Conservation (phyloP, 1,139 yeast species). For the Eremothecium cymbalariae region DNA sequence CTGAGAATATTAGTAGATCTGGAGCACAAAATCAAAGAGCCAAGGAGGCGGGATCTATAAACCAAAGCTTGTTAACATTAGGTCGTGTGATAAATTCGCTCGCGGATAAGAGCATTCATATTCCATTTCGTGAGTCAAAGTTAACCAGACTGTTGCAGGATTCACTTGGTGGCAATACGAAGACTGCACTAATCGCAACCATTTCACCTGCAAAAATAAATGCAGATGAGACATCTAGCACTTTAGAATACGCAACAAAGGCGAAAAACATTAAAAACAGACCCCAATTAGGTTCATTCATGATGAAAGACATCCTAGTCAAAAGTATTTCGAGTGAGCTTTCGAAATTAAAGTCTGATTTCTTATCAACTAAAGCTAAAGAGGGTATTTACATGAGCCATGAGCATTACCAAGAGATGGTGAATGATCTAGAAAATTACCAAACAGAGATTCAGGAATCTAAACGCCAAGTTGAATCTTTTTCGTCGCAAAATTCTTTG, state of each 20-base stretch:
- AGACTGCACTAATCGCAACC: constrained; percentile 57
- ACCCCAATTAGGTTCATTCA: constrained; percentile 44
- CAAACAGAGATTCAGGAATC: constrained; percentile 41
- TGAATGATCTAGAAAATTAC: constrained; percentile 39
- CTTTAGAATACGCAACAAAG: constrained; percentile 57
- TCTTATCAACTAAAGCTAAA: constrained; percentile 50
- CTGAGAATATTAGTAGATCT: constrained; percentile 57
- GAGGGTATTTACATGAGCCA: constrained; percentile 60
- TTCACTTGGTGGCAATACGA: constrained; percentile 60
- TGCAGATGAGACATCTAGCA: constrained; percentile 54
- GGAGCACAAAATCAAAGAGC: constrained; percentile 53
- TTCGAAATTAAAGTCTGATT: constrained; percentile 47
- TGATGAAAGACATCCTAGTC: constrained; percentile 47
- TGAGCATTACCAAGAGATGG: constrained; percentile 45
- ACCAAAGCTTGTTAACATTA: constrained; percentile 54
- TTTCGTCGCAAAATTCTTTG: constrained; percentile 31
- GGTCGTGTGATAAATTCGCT: constrained; percentile 58
- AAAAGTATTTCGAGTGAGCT: constrained; percentile 51
- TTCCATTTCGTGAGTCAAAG: constrained; percentile 61
- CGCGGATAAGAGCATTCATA: constrained; percentile 39
- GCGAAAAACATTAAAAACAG: constrained; percentile 56
- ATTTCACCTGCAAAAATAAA: constrained; percentile 59
- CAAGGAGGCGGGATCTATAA: constrained; percentile 61
- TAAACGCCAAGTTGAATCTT: constrained; percentile 32
- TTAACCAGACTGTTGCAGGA: constrained; percentile 56